phyloP scores from a whole-genome alignment of 805 yeast genomes.

The Candida namnaoensis region DNA sequence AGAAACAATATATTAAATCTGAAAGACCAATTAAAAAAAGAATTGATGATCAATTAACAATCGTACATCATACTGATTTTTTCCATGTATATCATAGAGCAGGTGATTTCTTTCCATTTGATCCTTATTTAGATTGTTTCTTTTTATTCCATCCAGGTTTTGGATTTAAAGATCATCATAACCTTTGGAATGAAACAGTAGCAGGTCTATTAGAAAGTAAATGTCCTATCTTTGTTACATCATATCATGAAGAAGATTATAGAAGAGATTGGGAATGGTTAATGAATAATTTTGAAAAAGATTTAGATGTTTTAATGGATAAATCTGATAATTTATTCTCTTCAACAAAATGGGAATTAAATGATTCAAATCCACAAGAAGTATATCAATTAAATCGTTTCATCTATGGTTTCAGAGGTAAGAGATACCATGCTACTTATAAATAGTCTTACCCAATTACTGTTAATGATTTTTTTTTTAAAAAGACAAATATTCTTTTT shows the following conservation, averaged over 20 bases:
- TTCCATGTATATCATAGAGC: slow-evolving; percentile 88
- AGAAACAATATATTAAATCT: slow-evolving; percentile 49
- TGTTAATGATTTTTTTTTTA: too few relatives aligned
- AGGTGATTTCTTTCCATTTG: slow-evolving; percentile 95
- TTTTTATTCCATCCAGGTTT: slow-evolving; percentile 95
- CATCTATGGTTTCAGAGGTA: slow-evolving; percentile 90
- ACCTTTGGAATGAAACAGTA: slow-evolving; percentile 77
- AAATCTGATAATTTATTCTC: slow-evolving; percentile 67
- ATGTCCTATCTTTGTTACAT: slow-evolving; percentile 87
- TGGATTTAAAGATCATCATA: slow-evolving; percentile 69
- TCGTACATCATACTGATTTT: slow-evolving; percentile 81
- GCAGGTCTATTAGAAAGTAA: slow-evolving; percentile 88
- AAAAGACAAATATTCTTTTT: too few relatives aligned
- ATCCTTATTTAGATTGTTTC: slow-evolving; percentile 90
- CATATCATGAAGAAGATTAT: slow-evolving; percentile 73
- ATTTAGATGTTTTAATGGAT: slow-evolving; percentile 75
- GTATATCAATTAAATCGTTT: slow-evolving; percentile 88
- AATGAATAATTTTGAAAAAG: slow-evolving; percentile 53
- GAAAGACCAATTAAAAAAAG: slow-evolving; percentile 64
- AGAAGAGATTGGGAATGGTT: slow-evolving; percentile 68
- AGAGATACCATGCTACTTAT: slow-evolving; percentile 82
- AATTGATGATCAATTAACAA: slow-evolving; percentile 62
- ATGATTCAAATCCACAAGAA: slow-evolving; percentile 87
- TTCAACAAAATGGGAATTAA: slow-evolving; percentile 90
- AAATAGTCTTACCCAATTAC: slow-evolving; percentile 6